These are phyloP conservation scores for Crithidia sp. DNA, from an alignment of 208 protist genomes.

Conservation along the genomic window DNA sequence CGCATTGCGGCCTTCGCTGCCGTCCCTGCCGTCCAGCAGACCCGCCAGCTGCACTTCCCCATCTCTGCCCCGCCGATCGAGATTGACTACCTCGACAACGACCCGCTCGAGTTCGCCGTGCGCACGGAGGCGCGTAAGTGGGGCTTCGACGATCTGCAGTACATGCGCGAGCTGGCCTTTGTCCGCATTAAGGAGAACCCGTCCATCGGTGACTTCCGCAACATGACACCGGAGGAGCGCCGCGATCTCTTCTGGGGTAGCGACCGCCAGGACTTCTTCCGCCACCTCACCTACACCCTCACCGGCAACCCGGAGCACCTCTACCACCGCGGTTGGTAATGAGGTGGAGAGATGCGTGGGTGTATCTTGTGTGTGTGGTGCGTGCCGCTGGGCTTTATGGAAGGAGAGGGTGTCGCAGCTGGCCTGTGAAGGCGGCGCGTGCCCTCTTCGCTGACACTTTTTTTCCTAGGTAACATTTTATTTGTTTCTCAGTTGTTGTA, in stretches of 20 bases:
- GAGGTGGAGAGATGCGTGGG: too few species aligned
- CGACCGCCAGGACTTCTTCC: slow-evolving; percentile 90
- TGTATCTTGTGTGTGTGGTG: too few species aligned
- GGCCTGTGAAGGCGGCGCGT: too few species aligned
- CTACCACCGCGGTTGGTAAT: slow-evolving; percentile 89
- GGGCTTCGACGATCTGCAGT: slow-evolving; percentile 87
- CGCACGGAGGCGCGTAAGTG: slow-evolving; percentile 89
- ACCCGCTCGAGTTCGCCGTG: slow-evolving; percentile 88
- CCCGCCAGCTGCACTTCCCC: slow-evolving; percentile 81
- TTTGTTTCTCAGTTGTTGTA: too few species aligned
- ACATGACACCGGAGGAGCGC: slow-evolving; percentile 85
- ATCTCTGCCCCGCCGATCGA: slow-evolving; percentile 81
- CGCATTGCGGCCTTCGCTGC: slow-evolving; percentile 32
- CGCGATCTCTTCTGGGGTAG: slow-evolving; percentile 88
- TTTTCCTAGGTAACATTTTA: too few species aligned
- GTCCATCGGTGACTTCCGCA: slow-evolving; percentile 83
- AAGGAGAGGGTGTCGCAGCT: too few species aligned
- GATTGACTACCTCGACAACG: slow-evolving; percentile 87
- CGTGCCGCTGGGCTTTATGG: too few species aligned
- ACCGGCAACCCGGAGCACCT: slow-evolving; percentile 84
- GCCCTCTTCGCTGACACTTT: too few species aligned
- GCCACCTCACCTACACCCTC: slow-evolving; percentile 75
- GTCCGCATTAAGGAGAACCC: slow-evolving; percentile 91
- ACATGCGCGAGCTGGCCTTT: slow-evolving; percentile 90
- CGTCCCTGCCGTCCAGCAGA: slow-evolving; percentile 36